Percentiles rank a stretch among this genome's conserved stretches.
Conservation (phyloP, 495 filamentous ascomycete genomes). For the Aspergillus asperescens region DNA sequence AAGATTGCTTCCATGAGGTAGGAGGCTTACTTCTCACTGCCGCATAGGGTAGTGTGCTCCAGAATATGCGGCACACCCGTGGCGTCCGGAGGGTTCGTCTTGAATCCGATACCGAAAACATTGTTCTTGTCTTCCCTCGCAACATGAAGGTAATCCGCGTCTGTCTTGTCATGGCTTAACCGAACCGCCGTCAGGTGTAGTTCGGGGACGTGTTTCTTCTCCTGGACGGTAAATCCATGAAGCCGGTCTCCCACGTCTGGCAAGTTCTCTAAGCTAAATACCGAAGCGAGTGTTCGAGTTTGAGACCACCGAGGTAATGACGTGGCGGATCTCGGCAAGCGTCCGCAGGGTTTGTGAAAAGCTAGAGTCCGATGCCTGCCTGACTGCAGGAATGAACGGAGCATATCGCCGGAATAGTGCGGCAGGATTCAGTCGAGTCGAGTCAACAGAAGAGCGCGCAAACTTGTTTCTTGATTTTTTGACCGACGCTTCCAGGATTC, state of each 20-base stretch:
- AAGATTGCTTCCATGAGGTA: background rate
- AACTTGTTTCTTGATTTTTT: too few relatives aligned
- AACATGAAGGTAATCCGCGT: constrained; percentile 92
- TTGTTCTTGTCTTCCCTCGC: constrained; percentile 95
- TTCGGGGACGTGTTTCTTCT: constrained; percentile 87
- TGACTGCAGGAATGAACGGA: constrained; percentile 32
- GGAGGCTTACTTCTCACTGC: constrained; percentile 82
- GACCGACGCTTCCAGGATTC: too few relatives aligned
- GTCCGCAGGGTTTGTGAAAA: constrained; percentile 21
- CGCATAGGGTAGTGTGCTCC: constrained; percentile 94
- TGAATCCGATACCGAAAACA: constrained; percentile 98
- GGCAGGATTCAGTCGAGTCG: background rate
- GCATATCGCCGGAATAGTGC: constrained; percentile 21
- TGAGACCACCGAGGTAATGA: constrained; percentile 39
- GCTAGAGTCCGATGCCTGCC: constrained; percentile 26
- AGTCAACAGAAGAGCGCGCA: background rate
- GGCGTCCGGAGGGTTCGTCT: constrained; percentile 95
- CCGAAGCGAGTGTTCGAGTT: constrained; percentile 52
- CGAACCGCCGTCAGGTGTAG: constrained; percentile 87
- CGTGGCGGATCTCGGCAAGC: constrained; percentile 17
- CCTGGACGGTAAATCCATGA: constrained; percentile 85
- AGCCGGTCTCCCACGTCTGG: constrained; percentile 77
- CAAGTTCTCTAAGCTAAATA: constrained; percentile 62
- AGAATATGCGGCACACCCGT: constrained; percentile 96
- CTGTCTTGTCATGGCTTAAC: constrained; percentile 85